These are phyloP conservation scores for Sistotremastrum niveocremeum DNA, from an alignment of 768 basidiomycete genomes.

Conservation along the genomic window DNA sequence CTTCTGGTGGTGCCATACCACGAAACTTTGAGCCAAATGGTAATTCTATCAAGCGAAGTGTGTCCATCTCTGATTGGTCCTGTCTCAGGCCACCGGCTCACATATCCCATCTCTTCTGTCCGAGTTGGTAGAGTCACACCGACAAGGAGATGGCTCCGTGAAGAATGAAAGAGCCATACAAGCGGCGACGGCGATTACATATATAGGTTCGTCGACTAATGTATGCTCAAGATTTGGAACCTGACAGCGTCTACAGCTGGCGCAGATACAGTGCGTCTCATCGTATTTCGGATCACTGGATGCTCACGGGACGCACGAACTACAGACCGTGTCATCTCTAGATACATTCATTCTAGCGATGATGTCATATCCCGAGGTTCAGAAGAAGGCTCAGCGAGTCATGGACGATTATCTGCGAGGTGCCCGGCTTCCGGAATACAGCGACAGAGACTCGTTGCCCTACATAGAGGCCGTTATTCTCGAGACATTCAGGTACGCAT, in stretches of 20 bases:
- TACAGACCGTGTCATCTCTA: conserved; percentile 8
- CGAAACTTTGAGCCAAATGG: no score
- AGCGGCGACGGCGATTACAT: no score
- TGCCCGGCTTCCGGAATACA: conserved; percentile 21
- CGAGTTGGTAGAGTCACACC: no score
- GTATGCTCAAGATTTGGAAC: no score
- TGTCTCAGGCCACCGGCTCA: no score
- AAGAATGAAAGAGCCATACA: no score
- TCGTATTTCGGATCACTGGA: not conserved
- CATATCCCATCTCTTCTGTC: no score
- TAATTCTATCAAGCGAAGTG: no score
- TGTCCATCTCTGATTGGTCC: no score
- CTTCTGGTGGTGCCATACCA: no score
- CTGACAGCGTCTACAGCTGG: conserved; percentile 20
- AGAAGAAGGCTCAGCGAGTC: conserved; percentile 19
- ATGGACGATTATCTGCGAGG: conserved; percentile 22
- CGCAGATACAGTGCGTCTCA: conserved; percentile 23
- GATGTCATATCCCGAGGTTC: conserved; percentile 9
- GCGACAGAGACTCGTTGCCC: conserved; percentile 20
- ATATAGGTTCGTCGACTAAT: no score
- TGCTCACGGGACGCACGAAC: not conserved
- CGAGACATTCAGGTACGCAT: conserved; percentile 12
- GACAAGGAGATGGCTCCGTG: no score
- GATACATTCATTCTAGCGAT: conserved; percentile 10
- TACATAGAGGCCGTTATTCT: conserved; percentile 25